Evolutionary conservation across 805 yeast species (phyloP), one percentile per base, ranked within the genome.

Genomic region (Priceomyces fermenticarens): DNA sequence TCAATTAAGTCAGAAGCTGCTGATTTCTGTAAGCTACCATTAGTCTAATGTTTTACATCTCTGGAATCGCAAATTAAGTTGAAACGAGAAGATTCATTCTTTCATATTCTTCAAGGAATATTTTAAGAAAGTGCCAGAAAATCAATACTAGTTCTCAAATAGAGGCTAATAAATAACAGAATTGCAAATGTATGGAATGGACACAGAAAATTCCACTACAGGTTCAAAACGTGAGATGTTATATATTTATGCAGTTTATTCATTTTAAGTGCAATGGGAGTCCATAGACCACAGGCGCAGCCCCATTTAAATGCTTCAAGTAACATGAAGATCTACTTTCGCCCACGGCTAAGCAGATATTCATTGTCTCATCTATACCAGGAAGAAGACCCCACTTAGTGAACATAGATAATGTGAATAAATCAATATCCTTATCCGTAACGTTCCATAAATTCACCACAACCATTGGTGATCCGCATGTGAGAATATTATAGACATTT

Each of bases 361-460:
- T 62, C 3, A 50, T 40, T 4, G 45, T 30, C 13, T 15, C 30
- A 10, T 30, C 25, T 6, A 36, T 10, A 13, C 37, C 23, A 9
- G 52, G 58, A 34, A 73, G 55, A 10, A 87, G 56, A 0, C 93
- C 93, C 83, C 93, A 83, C 45, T 71, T 67, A 2, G 73, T 72
- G 48, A 93, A 74, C 30, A 87, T 57, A 2, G 76, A 66, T 8
- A 73, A 44, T 16, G 88, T 83, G 51, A 90, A 88, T 51, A 72
- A 74, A 60, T 93, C 98, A 38, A 88, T 87, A 58, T 93, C 99
- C 49, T 86, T 89, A 61, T 93, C 98, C 0, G 98, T 93, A 3
- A 93, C 97, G 60, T 89, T 97, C 99, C 99, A 93, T 42, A 93
- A 62, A 53, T 88, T 88, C 0, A 88, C 97, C 29, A 93, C 64